Evolutionary conservation across 257 asterid species (phyloP).

Genomic region (Solanum sitiens): DNA sequence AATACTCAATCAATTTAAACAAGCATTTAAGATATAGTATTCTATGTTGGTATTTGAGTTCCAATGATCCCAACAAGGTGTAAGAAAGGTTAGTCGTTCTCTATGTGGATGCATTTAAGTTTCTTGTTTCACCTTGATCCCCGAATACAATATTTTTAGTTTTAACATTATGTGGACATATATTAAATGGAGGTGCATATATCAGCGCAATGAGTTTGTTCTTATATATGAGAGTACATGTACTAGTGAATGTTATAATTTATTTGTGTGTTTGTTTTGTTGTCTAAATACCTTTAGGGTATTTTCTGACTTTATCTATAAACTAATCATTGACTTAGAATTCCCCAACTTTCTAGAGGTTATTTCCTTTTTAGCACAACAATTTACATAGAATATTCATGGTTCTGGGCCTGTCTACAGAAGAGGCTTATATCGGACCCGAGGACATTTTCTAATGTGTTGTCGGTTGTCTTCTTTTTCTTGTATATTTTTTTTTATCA

Average conservation of each 20-base stretch:
- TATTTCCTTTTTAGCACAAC: constrained; percentile 69
- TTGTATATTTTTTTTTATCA: not conserved
- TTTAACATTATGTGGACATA: not conserved
- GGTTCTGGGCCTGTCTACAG: constrained; percentile 85
- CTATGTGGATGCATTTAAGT: not conserved
- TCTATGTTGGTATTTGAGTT: too few relatives aligned
- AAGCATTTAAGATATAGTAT: too few relatives aligned
- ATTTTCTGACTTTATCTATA: not conserved
- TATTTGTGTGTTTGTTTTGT: not conserved
- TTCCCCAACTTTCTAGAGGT: constrained; percentile 63
- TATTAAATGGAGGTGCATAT: not conserved
- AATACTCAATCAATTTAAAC: too few relatives aligned
- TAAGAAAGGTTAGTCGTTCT: not conserved
- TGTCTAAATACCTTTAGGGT: not conserved
- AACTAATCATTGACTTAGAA: not conserved
- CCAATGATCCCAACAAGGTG: too few relatives aligned
- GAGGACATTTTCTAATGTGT: constrained; percentile 76
- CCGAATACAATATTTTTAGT: not conserved
- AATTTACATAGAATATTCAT: constrained; percentile 69
- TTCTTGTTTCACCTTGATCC: not conserved
- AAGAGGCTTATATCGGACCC: constrained; percentile 78
- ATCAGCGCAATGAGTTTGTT: not conserved
- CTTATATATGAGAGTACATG: not conserved
- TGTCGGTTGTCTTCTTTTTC: constrained; percentile 3
- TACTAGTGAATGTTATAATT: not conserved